Base-by-base conservation (phyloP, 805 yeast species). In the Jamesozyma spencerorum region DNA sequence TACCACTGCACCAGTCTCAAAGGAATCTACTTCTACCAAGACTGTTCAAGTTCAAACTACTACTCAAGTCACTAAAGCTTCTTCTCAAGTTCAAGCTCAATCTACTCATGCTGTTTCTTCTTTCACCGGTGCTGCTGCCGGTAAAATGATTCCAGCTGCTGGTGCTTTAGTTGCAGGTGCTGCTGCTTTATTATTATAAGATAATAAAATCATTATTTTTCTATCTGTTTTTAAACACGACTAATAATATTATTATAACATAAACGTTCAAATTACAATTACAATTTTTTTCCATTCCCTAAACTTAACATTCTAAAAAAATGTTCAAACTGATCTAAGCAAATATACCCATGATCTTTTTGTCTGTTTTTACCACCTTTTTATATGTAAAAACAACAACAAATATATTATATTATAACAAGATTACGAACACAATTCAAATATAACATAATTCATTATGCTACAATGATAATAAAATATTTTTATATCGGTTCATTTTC, bases 131-230 rank as follows among this genome's bases (percentile, higher is more conserved):
- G 72, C 66, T 65, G 72, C 66, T 49, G 74, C 72, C 48, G 70
- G 53, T 41, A 63, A 57, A 55, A 68, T 67, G 45, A 59, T 63
- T 45, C 71, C 71, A 63, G 70, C 71, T 54, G 69, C 64, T 48
- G 71, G 71, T 57, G 72, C 71, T 54, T 56, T 67, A 49, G 58
- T 69, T 42, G 72, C 72, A 46, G 73, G 73, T 67, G 66, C 64
- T 46, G 71, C 69, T 52, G 73, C 71, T 63, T 60, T 68, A 57
- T 62, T 68, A 60, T 66, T 68, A 63, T 68, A 68, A 65, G n/a
- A n/a, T n/a, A n/a, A n/a, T n/a, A n/a, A n/a, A n/a, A n/a, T n/a
- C n/a, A n/a, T 55, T 46, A n/a, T 37, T 36, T 31, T 8, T 31
- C 19, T 31, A 8, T 14, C 8, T 8, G 22, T 19, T 12, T 20